Conservation (phyloP, 768 basidiomycete species). For the Dentipellis fragilis region DNA sequence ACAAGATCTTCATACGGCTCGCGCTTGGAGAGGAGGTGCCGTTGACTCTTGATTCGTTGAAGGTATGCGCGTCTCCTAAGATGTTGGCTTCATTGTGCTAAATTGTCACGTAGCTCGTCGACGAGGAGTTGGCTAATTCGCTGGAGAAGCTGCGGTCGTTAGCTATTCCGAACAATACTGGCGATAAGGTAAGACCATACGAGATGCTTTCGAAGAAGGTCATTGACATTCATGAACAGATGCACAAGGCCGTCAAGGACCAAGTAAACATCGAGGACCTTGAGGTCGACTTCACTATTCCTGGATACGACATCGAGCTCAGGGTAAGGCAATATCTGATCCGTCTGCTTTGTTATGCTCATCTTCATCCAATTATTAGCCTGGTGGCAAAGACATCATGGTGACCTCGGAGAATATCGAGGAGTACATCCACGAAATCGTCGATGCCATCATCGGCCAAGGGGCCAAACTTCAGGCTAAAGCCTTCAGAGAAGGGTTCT, state of each 20-base stretch:
- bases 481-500: conserved; percentile 91
- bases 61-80: conserved; percentile 33
- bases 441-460: conserved; percentile 80
- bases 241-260: conserved; percentile 35
- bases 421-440: conserved; percentile 79
- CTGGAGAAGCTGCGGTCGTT: conserved; percentile 71
- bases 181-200: conserved; percentile 26
- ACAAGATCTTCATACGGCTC: conserved; percentile 89
- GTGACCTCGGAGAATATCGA: conserved; percentile 86
- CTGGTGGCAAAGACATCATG: conserved; percentile 64
- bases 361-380: conserved; percentile 29
- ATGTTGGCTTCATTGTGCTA: neutral
- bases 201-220: neutral
- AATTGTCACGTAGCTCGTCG: conserved; percentile 51
- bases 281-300: conserved; percentile 91
- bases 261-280: conserved; percentile 75
- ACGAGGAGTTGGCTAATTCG: conserved; percentile 77
- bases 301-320: conserved; percentile 91
- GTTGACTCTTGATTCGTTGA: conserved; percentile 72
- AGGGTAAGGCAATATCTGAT: conserved; percentile 38
- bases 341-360: neutral
- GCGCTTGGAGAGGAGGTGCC: conserved; percentile 83
- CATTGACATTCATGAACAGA: conserved; percentile 1
- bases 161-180: conserved; percentile 29
- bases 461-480: conserved; percentile 73